Conservation (phyloP, 1,139 yeast genomes). For the Candida sanyaensis region DNA sequence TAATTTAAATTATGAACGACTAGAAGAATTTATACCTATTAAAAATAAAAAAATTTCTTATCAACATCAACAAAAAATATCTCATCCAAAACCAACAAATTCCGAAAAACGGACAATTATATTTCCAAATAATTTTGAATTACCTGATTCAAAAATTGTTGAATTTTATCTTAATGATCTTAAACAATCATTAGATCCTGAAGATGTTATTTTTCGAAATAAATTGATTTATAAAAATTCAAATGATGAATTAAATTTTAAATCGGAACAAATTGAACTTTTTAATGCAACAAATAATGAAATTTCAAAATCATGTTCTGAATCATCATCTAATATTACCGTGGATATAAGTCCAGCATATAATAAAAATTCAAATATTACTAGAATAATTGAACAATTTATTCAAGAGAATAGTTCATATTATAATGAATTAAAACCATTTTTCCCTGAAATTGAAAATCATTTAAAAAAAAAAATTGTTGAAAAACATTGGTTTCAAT, state of each 20-base stretch:
- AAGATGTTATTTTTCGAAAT: not conserved
- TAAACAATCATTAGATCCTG: not conserved
- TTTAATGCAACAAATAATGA: not conserved
- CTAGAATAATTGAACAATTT: slow-evolving; percentile 14
- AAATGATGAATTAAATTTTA: not conserved
- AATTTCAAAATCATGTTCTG: not conserved
- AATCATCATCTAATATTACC: not conserved
- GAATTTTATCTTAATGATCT: not conserved
- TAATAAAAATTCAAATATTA: slow-evolving; percentile 13
- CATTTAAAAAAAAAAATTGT: slow-evolving; percentile 29
- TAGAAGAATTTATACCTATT: not conserved
- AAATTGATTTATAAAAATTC: not conserved
- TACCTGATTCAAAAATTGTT: not conserved
- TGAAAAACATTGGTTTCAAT: slow-evolving; percentile 35
- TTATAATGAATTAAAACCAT: slow-evolving; percentile 26
- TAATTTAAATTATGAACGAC: not conserved
- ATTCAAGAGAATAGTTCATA: slow-evolving; percentile 15
- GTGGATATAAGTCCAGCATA: slow-evolving; percentile 1
- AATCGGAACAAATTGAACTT: not conserved
- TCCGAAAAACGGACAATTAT: not conserved
- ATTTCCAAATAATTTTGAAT: not conserved
- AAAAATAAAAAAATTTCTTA: not conserved
- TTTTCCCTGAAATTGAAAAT: slow-evolving; percentile 25
- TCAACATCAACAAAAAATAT: not conserved
- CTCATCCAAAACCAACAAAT: not conserved